Percentiles rank a stretch among this genome's conserved stretches.
Evolutionary conservation across 2,329 filamentous ascomycete species (phyloP).

Genomic region (Botrytis fabae): DNA sequence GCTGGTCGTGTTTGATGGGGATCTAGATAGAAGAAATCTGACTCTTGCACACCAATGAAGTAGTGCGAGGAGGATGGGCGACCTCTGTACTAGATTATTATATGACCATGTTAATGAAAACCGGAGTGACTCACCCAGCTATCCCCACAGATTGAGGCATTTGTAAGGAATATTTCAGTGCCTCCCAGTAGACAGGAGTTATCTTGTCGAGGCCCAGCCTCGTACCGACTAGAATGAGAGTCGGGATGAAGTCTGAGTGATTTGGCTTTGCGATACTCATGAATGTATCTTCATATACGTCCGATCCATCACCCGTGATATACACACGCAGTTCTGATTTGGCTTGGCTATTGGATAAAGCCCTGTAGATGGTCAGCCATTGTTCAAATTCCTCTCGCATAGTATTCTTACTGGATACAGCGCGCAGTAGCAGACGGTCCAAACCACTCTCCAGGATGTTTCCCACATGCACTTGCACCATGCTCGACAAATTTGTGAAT

Average conservation of each 20-base stretch:
- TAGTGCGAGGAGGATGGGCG: slow-evolving; percentile 81
- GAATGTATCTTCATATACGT: slow-evolving; percentile 91
- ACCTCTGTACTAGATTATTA: slow-evolving; percentile 56
- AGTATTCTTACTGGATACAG: slow-evolving; percentile 77
- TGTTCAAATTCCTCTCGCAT: neutral
- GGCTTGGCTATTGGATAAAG: slow-evolving; percentile 66
- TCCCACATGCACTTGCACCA: slow-evolving; percentile 83
- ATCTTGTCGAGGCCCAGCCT: slow-evolving; percentile 91
- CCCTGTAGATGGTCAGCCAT: slow-evolving; percentile 51
- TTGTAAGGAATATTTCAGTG: slow-evolving; percentile 80
- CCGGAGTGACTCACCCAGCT: slow-evolving; percentile 65
- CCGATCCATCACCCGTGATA: slow-evolving; percentile 82
- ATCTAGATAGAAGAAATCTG: slow-evolving; percentile 89
- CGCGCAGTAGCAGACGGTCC: slow-evolving; percentile 93
- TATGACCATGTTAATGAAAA: slow-evolving; percentile 1
- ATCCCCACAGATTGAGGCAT: slow-evolving; percentile 94
- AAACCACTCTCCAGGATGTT: slow-evolving; percentile 97
- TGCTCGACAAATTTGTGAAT: slow-evolving; percentile 93
- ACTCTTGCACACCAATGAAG: slow-evolving; percentile 71
- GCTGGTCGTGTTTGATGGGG: slow-evolving; percentile 82
- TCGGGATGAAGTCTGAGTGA: slow-evolving; percentile 71
- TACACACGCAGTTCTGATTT: slow-evolving; percentile 74
- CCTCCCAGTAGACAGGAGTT: slow-evolving; percentile 92
- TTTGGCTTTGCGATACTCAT: slow-evolving; percentile 71
- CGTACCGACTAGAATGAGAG: slow-evolving; percentile 84